Evolutionary conservation across 805 yeast genomes (phyloP).

Genomic region (Candida pseudoglaebosa): DNA sequence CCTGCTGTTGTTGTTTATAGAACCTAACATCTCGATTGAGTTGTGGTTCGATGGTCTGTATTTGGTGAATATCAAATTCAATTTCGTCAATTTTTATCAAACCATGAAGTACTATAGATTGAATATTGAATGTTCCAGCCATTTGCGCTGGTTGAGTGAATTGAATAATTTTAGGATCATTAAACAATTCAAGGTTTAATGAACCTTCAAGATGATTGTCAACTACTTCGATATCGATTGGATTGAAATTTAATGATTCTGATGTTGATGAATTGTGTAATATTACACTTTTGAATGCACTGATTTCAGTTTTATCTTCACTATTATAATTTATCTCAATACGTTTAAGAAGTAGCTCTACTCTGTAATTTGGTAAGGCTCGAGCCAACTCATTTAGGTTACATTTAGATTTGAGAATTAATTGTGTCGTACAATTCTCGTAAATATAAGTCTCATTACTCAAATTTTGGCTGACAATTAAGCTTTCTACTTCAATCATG

Average conservation of each 20-base stretch:
- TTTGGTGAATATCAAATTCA: background rate
- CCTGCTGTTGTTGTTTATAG: background rate
- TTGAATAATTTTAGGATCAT: constrained; percentile 16
- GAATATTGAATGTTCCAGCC: constrained; percentile 22
- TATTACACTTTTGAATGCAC: background rate
- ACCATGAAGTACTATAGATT: constrained; percentile 13
- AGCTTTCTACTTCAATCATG: constrained; percentile 15
- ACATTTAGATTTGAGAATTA: constrained; percentile 12
- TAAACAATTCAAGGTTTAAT: constrained; percentile 6
- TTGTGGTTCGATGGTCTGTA: background rate
- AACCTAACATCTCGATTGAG: background rate
- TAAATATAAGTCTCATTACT: constrained; percentile 12
- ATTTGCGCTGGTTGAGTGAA: constrained; percentile 16
- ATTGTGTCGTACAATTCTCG: constrained; percentile 19
- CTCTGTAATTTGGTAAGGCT: constrained; percentile 6
- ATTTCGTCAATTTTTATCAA: constrained; percentile 8
- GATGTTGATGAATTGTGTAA: background rate
- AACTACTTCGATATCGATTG: constrained; percentile 3
- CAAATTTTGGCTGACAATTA: constrained; percentile 13
- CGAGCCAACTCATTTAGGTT: constrained; percentile 7
- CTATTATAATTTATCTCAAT: constrained; percentile 9
- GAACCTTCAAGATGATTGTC: background rate
- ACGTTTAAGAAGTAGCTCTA: constrained; percentile 9
- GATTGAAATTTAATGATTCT: background rate
- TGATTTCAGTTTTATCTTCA: constrained; percentile 1